phyloP scores from a whole-genome alignment of 805 yeast genomes.

The Komagataella populi region DNA sequence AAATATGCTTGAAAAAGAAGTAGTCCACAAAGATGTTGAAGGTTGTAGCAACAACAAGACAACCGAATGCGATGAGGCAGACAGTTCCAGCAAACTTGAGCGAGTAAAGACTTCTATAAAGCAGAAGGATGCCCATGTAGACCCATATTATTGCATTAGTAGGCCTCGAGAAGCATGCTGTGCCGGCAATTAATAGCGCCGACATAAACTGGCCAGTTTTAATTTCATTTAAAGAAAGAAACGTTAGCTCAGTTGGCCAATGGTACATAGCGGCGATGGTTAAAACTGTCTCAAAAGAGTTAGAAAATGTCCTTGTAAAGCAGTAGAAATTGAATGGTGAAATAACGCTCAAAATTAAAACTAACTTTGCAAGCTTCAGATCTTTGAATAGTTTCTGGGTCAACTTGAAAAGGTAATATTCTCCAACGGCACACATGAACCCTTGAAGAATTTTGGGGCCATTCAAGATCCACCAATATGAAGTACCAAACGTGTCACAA shows the following conservation, averaged over 20 bases:
- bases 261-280: constrained; percentile 51
- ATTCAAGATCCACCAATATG: constrained; percentile 23
- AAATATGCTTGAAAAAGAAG: constrained; percentile 38
- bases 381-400: constrained; percentile 16
- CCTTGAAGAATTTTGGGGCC: constrained; percentile 65
- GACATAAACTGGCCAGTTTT: constrained; percentile 11
- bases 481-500: constrained; percentile 13
- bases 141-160: constrained; percentile 75
- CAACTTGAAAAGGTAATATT: constrained; percentile 40
- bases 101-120: constrained; percentile 6
- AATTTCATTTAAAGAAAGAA: constrained; percentile 2
- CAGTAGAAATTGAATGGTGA: constrained; percentile 78
- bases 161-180: constrained; percentile 69
- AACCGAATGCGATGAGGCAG: constrained; percentile 4
- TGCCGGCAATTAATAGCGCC: constrained; percentile 38
- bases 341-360: constrained; percentile 35
- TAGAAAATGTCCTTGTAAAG: constrained; percentile 74
- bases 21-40: constrained; percentile 38
- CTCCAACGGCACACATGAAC: constrained; percentile 58
- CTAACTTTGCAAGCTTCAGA: constrained; percentile 21
- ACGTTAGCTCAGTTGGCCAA: constrained; percentile 37
- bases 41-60: constrained; percentile 13
- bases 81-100: constrained; percentile 3
- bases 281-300: constrained; percentile 63
- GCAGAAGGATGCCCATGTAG: constrained; percentile 31